phyloP scores from a whole-genome alignment of 1,139 yeast genomes.

The Neolecta irregularis region DNA sequence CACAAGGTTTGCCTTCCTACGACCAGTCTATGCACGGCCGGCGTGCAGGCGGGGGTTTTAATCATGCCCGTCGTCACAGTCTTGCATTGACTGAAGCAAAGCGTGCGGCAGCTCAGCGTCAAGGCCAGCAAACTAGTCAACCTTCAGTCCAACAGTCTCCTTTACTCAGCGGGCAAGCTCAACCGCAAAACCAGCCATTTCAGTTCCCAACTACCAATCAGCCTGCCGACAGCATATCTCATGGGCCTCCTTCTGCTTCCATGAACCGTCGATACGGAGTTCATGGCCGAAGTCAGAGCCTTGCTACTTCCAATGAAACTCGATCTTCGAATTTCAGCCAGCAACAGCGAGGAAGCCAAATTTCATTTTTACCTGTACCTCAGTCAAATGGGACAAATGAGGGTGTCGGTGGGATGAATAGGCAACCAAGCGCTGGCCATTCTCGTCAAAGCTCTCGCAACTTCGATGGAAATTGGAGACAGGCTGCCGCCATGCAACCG shows the following conservation, averaged over 20 bases:
- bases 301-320: slow-evolving; percentile 21
- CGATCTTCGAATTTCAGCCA: slow-evolving; percentile 14
- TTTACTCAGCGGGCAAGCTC: slow-evolving; percentile 7
- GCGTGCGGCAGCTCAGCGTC: slow-evolving; percentile 87
- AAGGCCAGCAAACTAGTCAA: slow-evolving; percentile 24
- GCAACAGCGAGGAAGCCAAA: no score
- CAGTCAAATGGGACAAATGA: slow-evolving; percentile 21
- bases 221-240: slow-evolving; percentile 13
- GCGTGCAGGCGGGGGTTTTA: slow-evolving; percentile 34
- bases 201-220: slow-evolving; percentile 11
- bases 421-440: slow-evolving; percentile 33
- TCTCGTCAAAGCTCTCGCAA: slow-evolving; percentile 43
- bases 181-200: slow-evolving; percentile 4
- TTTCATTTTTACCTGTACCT: slow-evolving; percentile 18
- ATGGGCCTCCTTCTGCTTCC: slow-evolving; percentile 6
- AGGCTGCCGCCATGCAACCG: slow-evolving; percentile 14
- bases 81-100: slow-evolving; percentile 90
- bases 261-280: slow-evolving; percentile 12
- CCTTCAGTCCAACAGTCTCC: slow-evolving; percentile 15
- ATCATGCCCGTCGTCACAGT: slow-evolving; percentile 85
- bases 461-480: slow-evolving; percentile 32
- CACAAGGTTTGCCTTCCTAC: slow-evolving; percentile 11
- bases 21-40: slow-evolving; percentile 8
- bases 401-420: no score
- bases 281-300: slow-evolving; percentile 17